Evolutionary conservation across 345 rosid genomes (phyloP), one percentile per base, ranked within the genome.

Genomic region (Hypericum perforatum): DNA sequence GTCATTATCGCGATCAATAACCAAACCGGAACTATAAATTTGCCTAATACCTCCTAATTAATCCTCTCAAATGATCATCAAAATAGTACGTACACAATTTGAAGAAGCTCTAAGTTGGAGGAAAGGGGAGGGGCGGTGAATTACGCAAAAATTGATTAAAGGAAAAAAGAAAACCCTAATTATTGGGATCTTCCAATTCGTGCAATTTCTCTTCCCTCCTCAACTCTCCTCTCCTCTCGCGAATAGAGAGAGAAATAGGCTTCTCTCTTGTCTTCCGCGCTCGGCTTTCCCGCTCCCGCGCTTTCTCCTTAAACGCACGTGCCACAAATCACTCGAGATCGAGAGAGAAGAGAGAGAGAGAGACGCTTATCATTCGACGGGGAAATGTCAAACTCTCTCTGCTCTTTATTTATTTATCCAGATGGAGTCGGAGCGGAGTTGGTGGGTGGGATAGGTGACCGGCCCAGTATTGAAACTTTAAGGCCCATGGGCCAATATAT

Each of bases 11-110:
- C 68, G 62, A 78, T 78, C 75, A 77, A 72, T 77, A 60, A 61
- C 82, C 65, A 78, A 65, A 67, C 64, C 70, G 71, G 61, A 63
- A 66, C 73, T 76, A 66, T 69, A 66, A 63, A 65, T 58, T 68
- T 55, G 61, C 53, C 69, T 44, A 56, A 44, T 46, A 36, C 29
- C 29, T 37, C 32, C 22, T 5, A n/a, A 13, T 43, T 37, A 11
- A 5, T 6, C 10, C 16, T 37, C 9, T 37, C 16, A 16, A 13
- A 36, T 7, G 7, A n/a, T n/a, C 1, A 6, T 29, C 14, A 14
- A 48, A 7, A 52, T 12, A n/a, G n/a, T n/a, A n/a, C n/a, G n/a
- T n/a, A 38, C 15, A 41, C 29, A 50, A n/a, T 22, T 22, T 4
- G 9, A 46, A 14, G 6, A 41, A 6, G 37, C 15, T 47, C 15